A percentile compares a stretch with the other conserved stretches of the same genome.
phyloP scores from a whole-genome alignment of 148 eudicot species.

The Diospyros kaki region DNA sequence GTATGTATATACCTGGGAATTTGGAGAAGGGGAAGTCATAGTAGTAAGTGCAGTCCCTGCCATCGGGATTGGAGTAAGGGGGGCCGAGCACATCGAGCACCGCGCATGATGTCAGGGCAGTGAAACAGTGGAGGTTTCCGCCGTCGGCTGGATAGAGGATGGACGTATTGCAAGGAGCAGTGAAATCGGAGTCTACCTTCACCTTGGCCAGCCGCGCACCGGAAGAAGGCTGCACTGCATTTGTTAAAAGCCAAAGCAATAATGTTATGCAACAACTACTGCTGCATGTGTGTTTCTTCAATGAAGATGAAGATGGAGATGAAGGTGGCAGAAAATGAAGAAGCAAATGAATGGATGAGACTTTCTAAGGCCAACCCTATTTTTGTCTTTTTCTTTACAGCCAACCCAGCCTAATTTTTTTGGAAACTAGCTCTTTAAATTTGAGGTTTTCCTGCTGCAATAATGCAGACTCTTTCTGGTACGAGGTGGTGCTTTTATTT shows the following conservation, averaged over 20 bases:
- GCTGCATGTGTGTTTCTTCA: too few relatives aligned
- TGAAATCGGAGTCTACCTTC: slow-evolving; percentile 51
- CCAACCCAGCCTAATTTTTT: too few relatives aligned
- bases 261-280: too few relatives aligned
- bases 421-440: too few relatives aligned
- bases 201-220: slow-evolving; percentile 54
- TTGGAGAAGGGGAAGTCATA: slow-evolving; percentile 46
- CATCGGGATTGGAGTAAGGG: slow-evolving; percentile 73
- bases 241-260: background rate
- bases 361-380: too few relatives aligned
- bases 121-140: slow-evolving; percentile 87
- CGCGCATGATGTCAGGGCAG: slow-evolving; percentile 71
- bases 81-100: slow-evolving; percentile 85
- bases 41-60: slow-evolving; percentile 79
- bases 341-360: too few relatives aligned
- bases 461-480: too few relatives aligned
- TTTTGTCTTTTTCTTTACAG: too few relatives aligned
- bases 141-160: slow-evolving; percentile 75
- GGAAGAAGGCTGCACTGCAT: slow-evolving; percentile 15
- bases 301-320: too few relatives aligned
- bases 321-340: too few relatives aligned
- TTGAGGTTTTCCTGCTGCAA: too few relatives aligned
- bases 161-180: slow-evolving; percentile 63
- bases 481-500: too few relatives aligned
- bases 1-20: slow-evolving; percentile 41